Base-by-base conservation (phyloP, 2,329 filamentous ascomycete genomes). In the Colletotrichum horii region DNA sequence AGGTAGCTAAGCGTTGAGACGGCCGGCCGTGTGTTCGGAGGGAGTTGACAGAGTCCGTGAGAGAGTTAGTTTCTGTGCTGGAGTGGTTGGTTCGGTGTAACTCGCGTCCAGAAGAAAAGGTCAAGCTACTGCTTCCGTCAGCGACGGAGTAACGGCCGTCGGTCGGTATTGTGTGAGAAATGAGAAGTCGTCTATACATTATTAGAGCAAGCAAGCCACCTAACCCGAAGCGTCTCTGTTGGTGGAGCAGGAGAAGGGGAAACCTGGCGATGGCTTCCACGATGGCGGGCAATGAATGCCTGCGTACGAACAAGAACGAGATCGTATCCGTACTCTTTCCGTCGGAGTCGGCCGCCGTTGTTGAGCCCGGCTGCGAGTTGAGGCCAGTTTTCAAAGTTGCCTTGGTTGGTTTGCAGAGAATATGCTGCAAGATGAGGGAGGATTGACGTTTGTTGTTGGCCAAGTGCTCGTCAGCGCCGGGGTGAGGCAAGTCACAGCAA, bases 371-470 rank as follows among this genome's bases (percentile, higher is more conserved):
- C 22, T 14, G 58, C 22, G 12, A 22, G 28, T 61, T 22, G 58
- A 22, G 16, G 26, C n/a, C 43, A 56, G 43, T 48, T 28, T 36
- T 67, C 38, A n/a, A 60, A 52, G 48, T 34, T n/a, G 30, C 28
- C 62, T 32, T 67, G 34, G 32, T 43, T 70, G 71, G n/a, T 36
- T 66, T 38, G 48, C 52, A 71, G 38, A 28, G 30, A 60, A 32
- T 32, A 65, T n/a, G 30, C 73, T 73, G 73, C 73, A 73, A 68
- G 70, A 73, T 75, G 70, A 73, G 56, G 62, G 26, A 73, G 43
- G n/a, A 68, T 61, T 73, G 73, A 68, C 70, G 73, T 75, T 75
- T 58, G 22, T 62, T 48, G 36, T 38, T 48, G 70, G 38, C 60
- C 64, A 48, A 38, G 69, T 34, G 69, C 24, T 22, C 36, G 43